phyloP scores from a whole-genome alignment of 306 rosid genomes.

The Cucumis hystrix region DNA sequence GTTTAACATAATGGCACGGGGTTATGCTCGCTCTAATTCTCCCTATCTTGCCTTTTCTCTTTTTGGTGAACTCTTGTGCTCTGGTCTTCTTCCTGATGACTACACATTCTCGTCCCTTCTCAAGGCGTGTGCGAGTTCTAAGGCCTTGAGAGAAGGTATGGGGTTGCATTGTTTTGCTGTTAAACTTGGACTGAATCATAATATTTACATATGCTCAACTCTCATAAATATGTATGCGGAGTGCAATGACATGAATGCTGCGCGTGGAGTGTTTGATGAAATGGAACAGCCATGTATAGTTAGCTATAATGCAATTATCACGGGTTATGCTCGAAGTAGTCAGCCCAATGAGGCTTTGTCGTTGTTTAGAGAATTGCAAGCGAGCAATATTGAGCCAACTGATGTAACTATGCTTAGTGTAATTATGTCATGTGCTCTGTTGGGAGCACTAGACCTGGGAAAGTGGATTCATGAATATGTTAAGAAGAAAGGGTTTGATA shows the following conservation, averaged over 20 bases:
- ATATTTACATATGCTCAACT: conserved; percentile 48
- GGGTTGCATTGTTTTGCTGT: conserved; percentile 56
- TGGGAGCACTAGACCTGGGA: conserved; percentile 63
- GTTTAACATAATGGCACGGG: conserved; percentile 65
- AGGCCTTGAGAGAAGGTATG: conserved; percentile 54
- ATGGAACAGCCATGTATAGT: conserved; percentile 53
- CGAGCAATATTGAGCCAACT: conserved; percentile 39
- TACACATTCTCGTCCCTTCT: conserved; percentile 71
- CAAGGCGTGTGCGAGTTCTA: conserved; percentile 59
- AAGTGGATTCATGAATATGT: conserved; percentile 81
- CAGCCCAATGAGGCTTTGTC: conserved; percentile 70
- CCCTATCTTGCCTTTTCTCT: conserved; percentile 45
- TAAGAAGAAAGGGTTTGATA: conserved; percentile 54
- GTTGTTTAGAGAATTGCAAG: conserved; percentile 65
- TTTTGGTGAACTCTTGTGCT: conserved; percentile 17
- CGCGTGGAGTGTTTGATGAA: conserved; percentile 59
- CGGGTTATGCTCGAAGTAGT: conserved; percentile 45
- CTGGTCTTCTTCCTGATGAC: conserved; percentile 49
- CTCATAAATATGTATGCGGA: conserved; percentile 59
- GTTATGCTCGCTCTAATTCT: conserved; percentile 42
- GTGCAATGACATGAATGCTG: conserved; percentile 35
- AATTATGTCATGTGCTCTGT: conserved; percentile 56
- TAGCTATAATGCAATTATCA: conserved; percentile 52
- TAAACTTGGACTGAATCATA: conserved; percentile 35
- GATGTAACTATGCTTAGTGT: conserved; percentile 69